phyloP scores from a whole-genome alignment of 208 protist species.

The Leishmania arabica region DNA sequence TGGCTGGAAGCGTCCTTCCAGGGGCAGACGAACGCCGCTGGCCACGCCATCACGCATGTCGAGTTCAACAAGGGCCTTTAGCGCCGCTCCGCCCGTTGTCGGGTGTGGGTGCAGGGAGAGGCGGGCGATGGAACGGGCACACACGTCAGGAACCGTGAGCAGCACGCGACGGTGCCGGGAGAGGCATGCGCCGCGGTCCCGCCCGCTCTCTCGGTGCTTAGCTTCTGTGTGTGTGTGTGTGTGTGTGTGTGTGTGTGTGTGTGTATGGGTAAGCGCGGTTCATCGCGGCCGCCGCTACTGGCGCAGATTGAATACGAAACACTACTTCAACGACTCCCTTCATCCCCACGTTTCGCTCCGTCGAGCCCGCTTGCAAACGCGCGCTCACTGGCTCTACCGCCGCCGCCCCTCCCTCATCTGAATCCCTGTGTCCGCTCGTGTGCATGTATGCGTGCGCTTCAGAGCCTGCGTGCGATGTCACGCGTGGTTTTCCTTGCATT shows the following conservation, averaged over 20 bases:
- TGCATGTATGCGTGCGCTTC: neutral
- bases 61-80: slow-evolving; percentile 62
- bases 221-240: neutral
- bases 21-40: slow-evolving; percentile 33
- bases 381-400: neutral
- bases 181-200: neutral
- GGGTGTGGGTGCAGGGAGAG: neutral
- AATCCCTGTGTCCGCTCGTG: neutral
- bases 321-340: neutral
- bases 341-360: neutral
- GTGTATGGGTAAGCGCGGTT: neutral
- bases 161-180: neutral
- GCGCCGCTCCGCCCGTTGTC: neutral
- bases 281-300: no score
- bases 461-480: neutral
- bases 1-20: slow-evolving; percentile 49
- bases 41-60: slow-evolving; percentile 40
- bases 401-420: neutral
- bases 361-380: neutral
- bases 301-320: neutral
- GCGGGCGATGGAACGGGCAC: neutral
- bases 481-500: neutral
- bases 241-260: neutral
- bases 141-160: neutral
- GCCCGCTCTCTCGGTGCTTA: neutral